Conservation (phyloP, 805 yeast species). For the Kodamaea kaohsiungensis region DNA sequence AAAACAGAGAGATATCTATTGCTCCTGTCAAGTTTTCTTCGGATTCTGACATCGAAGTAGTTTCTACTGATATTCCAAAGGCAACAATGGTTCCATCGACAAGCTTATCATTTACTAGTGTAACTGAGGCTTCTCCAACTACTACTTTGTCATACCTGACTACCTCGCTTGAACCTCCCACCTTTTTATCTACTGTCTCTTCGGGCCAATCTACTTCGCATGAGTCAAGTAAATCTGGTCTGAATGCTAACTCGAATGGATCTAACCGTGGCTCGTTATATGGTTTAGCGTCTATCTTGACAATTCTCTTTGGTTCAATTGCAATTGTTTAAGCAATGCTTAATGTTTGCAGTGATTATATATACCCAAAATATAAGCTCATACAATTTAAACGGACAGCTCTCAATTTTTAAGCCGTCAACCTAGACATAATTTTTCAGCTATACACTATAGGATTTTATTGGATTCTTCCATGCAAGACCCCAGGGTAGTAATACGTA, state of each 20-base stretch:
- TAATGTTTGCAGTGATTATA: too few relatives aligned
- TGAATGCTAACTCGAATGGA: background rate
- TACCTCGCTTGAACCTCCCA: background rate
- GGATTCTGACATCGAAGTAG: slow-evolving; percentile 46
- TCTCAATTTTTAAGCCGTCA: too few relatives aligned
- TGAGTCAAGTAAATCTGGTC: background rate
- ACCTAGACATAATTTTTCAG: too few relatives aligned
- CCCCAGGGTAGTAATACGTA: too few relatives aligned
- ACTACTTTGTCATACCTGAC: background rate
- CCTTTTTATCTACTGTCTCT: too few relatives aligned
- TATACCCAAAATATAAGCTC: too few relatives aligned
- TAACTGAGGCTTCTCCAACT: background rate
- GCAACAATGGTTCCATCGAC: slow-evolving; percentile 49
- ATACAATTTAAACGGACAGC: too few relatives aligned
- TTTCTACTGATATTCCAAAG: slow-evolving; percentile 48
- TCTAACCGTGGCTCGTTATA: background rate
- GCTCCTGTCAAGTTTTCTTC: slow-evolving; percentile 29
- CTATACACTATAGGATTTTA: too few relatives aligned
- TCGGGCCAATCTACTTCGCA: too few relatives aligned
- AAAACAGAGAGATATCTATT: slow-evolving; percentile 54
- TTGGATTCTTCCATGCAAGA: too few relatives aligned
- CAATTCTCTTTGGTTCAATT: background rate
- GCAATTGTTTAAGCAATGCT: background rate
- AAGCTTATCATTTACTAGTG: slow-evolving; percentile 17
- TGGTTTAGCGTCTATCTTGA: background rate